Base-by-base conservation (phyloP, 116 monocot genomes). In the Papilionanthe hybrid region DNA sequence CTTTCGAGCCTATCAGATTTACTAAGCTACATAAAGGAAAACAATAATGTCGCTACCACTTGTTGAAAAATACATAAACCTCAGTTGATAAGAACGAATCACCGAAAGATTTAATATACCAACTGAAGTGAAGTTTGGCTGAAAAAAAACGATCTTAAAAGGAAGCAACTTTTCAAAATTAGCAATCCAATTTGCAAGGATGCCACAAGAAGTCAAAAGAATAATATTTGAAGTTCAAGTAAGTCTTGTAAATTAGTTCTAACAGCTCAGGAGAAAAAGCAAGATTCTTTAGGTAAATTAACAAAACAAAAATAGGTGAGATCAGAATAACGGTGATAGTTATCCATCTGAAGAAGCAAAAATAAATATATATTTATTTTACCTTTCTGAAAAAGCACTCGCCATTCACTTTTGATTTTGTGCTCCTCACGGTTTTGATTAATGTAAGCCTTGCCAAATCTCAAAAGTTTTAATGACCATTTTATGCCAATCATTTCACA, bases 21-120 rank as follows among this genome's bases (percentile, higher is more conserved):
- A 43, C 80, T 78, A 82, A 89, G 77, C 92, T 92, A 78, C 78
- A 83, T 81, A 72, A 43, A 19, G 19, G 72, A 69, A 78, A 72
- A 75, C 20, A 23, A 75, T 19, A 9, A 25, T 75, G 25, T 75
- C 49, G 49, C 49, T 27, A 75, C 27, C 42, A 43, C 5, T 13
- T 4, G 72, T 72, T 72, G 20, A 72, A 43, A 42, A 72, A 72
- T 42, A 43, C 43, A 72, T 71, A 15, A 5, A 65, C 25, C 15
- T 32, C 13, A 71, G 37, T 20, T 71, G 12, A 15, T 71, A 71
- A 71, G 53, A 53, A 53, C 17, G 15, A 53, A 53, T 53, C 53
- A 53, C 17, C 17, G 15, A 53, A 53, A 73, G n/a, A 5, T 73
- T 49, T 25, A 10, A 49, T 75, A 25, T 5, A 27, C 50, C 7